Evolutionary conservation across 805 yeast species (phyloP), one percentile per base, ranked within the genome.

Genomic region (Kodamaea jinghongensis): DNA sequence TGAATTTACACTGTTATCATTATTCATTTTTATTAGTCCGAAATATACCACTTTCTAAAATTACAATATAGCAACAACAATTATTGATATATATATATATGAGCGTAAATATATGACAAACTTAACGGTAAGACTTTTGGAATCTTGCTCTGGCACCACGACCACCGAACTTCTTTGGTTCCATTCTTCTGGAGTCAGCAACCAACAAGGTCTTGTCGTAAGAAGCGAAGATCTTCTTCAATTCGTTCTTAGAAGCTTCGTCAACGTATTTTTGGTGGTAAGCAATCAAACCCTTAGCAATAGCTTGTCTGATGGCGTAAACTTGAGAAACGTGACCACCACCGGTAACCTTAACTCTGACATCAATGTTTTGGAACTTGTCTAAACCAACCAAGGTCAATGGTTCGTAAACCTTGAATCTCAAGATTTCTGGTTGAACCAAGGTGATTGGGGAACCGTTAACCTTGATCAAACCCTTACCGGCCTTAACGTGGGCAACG

Each of bases 151-250:
- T 93, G 79, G 99, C 99, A 87, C 99, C 99, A 77, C 95, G 96
- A 83, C 99, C 99, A 83, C 99, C 99, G 82, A 93, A 93, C 83
- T 93, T 93, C 97, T 93, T 93, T 84, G 99, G 99, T 83, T 93
- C 99, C 85, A 90, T 84, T 85, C 96, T 91, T 86, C 99, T 89
- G 65, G 97, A 80, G 76, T 93, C 99, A 65, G 99, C 98, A 75
- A 93, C 93, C 79, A 93, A 85, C 73, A 93, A 85, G 73, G 98
- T 88, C 83, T 96, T 90, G 91, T 93, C 99, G 84, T 90, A 95
- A 66, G 96, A 70, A 57, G 91, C 81, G 79, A 90, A 88, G 65
- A 95, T 84, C 81, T 89, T 90, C 95, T 93, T 93, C 74, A 93
- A 84, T 80, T 91, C 98, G 80, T 91, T 91, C 87, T 93, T 93